These are phyloP conservation scores for Delonix regia DNA, from an alignment of 306 rosid genomes.

Conservation along the genomic window DNA sequence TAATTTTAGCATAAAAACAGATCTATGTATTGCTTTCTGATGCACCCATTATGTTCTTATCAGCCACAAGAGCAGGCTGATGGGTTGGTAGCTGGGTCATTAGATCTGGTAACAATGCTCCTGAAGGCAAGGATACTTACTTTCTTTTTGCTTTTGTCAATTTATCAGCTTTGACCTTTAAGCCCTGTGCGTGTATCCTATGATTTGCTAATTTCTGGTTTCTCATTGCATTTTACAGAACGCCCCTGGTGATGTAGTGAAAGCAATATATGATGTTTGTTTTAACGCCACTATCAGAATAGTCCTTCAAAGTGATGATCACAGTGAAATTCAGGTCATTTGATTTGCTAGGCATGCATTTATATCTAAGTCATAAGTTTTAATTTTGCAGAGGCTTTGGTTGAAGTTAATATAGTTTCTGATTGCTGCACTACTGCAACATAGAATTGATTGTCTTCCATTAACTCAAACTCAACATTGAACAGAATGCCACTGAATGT, in stretches of 20 bases:
- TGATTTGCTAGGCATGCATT: neutral
- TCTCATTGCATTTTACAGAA: constrained; percentile 67
- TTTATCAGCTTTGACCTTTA: constrained; percentile 26
- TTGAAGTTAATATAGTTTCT: neutral
- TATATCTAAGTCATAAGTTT: constrained; percentile 4
- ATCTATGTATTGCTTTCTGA: constrained; percentile 38
- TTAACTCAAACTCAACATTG: constrained; percentile 30
- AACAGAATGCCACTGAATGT: constrained; percentile 94
- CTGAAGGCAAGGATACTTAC: constrained; percentile 79
- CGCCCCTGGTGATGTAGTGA: constrained; percentile 75
- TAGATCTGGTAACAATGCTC: constrained; percentile 87
- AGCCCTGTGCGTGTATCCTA: constrained; percentile 22
- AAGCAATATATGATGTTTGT: constrained; percentile 77
- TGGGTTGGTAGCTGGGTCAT: constrained; percentile 87
- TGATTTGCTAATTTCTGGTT: constrained; percentile 43
- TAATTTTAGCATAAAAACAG: neutral
- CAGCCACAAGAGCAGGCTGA: constrained; percentile 90
- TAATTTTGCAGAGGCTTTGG: constrained; percentile 10
- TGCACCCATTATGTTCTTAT: constrained; percentile 33
- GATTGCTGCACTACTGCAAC: neutral
- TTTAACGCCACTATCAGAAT: constrained; percentile 66
- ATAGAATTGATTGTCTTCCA: constrained; percentile 32
- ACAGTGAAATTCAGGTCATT: constrained; percentile 92
- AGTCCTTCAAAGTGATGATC: constrained; percentile 82
- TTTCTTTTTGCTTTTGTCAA: constrained; percentile 1